Conservation (phyloP, 257 asterid species). For the Jacaranda mimosifolia region DNA sequence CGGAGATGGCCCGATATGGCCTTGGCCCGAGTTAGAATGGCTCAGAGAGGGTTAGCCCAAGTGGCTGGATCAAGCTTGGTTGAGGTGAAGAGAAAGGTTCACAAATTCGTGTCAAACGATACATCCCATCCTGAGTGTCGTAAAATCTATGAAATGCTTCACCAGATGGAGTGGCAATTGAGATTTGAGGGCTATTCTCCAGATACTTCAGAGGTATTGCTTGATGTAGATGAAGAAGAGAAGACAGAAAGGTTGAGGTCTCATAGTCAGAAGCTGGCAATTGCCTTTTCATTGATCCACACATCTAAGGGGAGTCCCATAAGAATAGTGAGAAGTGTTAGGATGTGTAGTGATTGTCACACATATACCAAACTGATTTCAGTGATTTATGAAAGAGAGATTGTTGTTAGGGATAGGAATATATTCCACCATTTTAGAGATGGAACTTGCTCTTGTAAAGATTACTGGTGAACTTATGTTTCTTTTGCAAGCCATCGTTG, state of each 20-base stretch:
- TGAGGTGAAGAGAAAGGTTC: slow-evolving; percentile 57
- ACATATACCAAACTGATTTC: slow-evolving; percentile 72
- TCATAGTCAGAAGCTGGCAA: slow-evolving; percentile 84
- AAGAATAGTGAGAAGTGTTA: slow-evolving; percentile 75
- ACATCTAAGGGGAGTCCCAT: slow-evolving; percentile 54
- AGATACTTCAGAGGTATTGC: slow-evolving; percentile 64
- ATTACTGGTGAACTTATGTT: slow-evolving; percentile 66
- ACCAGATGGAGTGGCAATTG: slow-evolving; percentile 94
- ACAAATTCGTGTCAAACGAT: slow-evolving; percentile 73
- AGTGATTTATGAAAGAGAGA: slow-evolving; percentile 66
- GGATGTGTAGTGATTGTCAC: slow-evolving; percentile 95
- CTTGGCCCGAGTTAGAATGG: slow-evolving; percentile 51
- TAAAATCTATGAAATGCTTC: slow-evolving; percentile 73
- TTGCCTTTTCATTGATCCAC: slow-evolving; percentile 71
- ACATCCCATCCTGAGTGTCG: slow-evolving; percentile 48
- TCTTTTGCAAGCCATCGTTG: background rate
- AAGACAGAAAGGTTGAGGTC: slow-evolving; percentile 63
- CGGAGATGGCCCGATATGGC: slow-evolving; percentile 67
- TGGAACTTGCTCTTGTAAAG: slow-evolving; percentile 86
- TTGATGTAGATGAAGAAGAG: slow-evolving; percentile 82
- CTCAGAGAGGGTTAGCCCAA: slow-evolving; percentile 45
- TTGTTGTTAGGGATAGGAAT: slow-evolving; percentile 75
- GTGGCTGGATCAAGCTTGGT: slow-evolving; percentile 68
- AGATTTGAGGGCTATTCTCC: slow-evolving; percentile 81
- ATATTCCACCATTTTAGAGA: slow-evolving; percentile 79